Evolutionary conservation across 345 rosid genomes (phyloP), one percentile per base, ranked within the genome.

Genomic region (Crucihimalaya himalaica): DNA sequence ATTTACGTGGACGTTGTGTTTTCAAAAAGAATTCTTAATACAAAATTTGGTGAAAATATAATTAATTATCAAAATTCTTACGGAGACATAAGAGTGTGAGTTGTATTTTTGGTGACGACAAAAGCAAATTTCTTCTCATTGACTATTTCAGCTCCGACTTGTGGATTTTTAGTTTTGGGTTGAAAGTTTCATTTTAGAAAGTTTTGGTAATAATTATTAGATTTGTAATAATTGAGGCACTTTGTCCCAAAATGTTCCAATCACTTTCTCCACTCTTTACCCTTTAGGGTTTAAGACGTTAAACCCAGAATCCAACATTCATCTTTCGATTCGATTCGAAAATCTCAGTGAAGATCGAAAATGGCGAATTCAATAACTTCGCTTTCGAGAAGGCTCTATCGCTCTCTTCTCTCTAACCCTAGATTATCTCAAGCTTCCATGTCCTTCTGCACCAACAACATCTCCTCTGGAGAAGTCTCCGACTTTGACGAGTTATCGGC

Each of bases 341-440:
- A 55, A 50, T 37, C 59, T 47, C 53, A 51, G 55, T 6, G 31
- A 42, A 56, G 18, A 56, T 10, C 56, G 0, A 46, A 48, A 63
- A 81, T 82, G 86, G 78, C 88, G 54, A 84, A 69, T 63, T 81
- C 83, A 28, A 75, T 88, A 80, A 83, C 91, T 16, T 68, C 63
- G 48, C 74, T 91, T 35, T 78, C 93, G 7, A 78, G 89, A 67
- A 86, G 86, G n/a, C 82, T 87, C 35, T 74, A 19, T 53, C 81
- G 82, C 34, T 81, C 81, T 45, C 77, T 87, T 55, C 84, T 92
- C 53, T 76, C 84, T 2, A 86, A 52, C 57, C 66, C 83, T 39
- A 80, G 71, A 59, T 4, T 67, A 15, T 28, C 80, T 70, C 78
- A 25, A 45, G 14, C 80, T 70, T 71, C 89, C 31, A 34, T 27